A percentile compares a stretch with the other conserved stretches of the same genome.
Evolutionary conservation across 257 asterid genomes (phyloP).

Genomic region (Penstemon eatonii): DNA sequence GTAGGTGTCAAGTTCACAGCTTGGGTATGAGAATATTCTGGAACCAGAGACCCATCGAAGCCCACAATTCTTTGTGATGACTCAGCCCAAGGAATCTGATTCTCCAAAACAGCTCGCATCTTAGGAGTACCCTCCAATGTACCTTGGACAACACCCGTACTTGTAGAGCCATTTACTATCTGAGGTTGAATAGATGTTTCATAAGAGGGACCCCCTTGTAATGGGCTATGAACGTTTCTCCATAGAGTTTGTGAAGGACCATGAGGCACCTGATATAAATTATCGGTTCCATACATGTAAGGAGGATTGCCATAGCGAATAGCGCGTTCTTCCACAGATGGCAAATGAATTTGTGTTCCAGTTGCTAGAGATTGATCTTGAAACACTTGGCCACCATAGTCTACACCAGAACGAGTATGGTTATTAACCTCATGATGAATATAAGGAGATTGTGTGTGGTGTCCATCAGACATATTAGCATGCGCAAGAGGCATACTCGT

Average conservation of each 20-base stretch:
- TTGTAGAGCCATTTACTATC: slow-evolving; percentile 55
- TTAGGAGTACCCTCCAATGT: slow-evolving; percentile 56
- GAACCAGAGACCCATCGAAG: slow-evolving; percentile 47
- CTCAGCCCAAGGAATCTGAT: slow-evolving; percentile 62
- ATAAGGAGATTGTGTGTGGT: slow-evolving; percentile 53
- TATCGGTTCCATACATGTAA: slow-evolving; percentile 61
- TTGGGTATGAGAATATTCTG: slow-evolving; percentile 55
- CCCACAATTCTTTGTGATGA: slow-evolving; percentile 53
- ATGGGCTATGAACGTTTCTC: slow-evolving; percentile 73
- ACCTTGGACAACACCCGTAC: slow-evolving; percentile 55
- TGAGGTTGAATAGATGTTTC: slow-evolving; percentile 60
- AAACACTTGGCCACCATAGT: slow-evolving; percentile 57
- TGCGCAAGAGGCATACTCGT: slow-evolving; percentile 49
- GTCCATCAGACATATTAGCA: slow-evolving; percentile 56
- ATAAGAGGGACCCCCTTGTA: slow-evolving; percentile 54
- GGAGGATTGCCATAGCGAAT: slow-evolving; percentile 60
- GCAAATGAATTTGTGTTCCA: slow-evolving; percentile 57
- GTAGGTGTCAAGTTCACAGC: slow-evolving; percentile 40
- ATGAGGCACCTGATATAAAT: slow-evolving; percentile 59
- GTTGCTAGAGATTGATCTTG: slow-evolving; percentile 58
- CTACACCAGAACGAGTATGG: slow-evolving; percentile 54
- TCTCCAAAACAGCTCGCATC: slow-evolving; percentile 55
- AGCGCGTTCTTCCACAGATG: slow-evolving; percentile 63
- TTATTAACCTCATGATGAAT: slow-evolving; percentile 69
- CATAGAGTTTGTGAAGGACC: slow-evolving; percentile 60